Conservation (phyloP, 1,284 basidiomycete species). For the Tremellales sp. region DNA sequence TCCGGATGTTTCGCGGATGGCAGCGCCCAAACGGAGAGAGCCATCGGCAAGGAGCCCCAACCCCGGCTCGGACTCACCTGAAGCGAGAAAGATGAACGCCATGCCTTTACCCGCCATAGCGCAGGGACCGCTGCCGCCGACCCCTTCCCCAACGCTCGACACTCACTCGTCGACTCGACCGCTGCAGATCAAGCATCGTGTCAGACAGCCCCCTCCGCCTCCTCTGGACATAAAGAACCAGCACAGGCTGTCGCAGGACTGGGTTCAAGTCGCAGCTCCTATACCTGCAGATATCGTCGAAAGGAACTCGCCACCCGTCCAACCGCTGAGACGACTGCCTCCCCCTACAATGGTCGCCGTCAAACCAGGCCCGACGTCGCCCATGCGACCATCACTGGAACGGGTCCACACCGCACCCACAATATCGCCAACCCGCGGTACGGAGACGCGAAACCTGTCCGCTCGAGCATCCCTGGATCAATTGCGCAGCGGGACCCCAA, state of each 20-base stretch:
- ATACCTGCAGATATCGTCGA: too few species aligned
- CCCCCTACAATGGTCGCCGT: slow-evolving; percentile 24
- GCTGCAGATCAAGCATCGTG: background rate
- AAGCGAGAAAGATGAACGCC: slow-evolving; percentile 8
- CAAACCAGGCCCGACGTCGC: slow-evolving; percentile 15
- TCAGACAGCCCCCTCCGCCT: background rate
- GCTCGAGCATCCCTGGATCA: slow-evolving; percentile 25
- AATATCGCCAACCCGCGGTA: slow-evolving; percentile 12
- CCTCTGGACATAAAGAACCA: slow-evolving; percentile 15
- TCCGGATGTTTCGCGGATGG: slow-evolving; percentile 4
- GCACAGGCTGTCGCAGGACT: slow-evolving; percentile 28
- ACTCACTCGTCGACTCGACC: too few species aligned
- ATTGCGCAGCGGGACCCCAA: slow-evolving; percentile 15
- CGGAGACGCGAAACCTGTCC: slow-evolving; percentile 3
- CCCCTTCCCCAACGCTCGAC: background rate
- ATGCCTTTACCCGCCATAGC: slow-evolving; percentile 14
- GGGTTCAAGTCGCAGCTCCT: slow-evolving; percentile 21
- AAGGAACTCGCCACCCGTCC: background rate
- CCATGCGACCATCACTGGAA: slow-evolving; percentile 23
- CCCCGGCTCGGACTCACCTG: background rate
- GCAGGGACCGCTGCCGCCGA: slow-evolving; percentile 16
- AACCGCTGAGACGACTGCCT: slow-evolving; percentile 11
- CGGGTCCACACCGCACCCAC: slow-evolving; percentile 23
- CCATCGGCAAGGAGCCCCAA: slow-evolving; percentile 6
- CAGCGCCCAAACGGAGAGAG: slow-evolving; percentile 1